Base-by-base conservation (phyloP, 2,329 filamentous ascomycete genomes). In the Fonsecaea monophora region DNA sequence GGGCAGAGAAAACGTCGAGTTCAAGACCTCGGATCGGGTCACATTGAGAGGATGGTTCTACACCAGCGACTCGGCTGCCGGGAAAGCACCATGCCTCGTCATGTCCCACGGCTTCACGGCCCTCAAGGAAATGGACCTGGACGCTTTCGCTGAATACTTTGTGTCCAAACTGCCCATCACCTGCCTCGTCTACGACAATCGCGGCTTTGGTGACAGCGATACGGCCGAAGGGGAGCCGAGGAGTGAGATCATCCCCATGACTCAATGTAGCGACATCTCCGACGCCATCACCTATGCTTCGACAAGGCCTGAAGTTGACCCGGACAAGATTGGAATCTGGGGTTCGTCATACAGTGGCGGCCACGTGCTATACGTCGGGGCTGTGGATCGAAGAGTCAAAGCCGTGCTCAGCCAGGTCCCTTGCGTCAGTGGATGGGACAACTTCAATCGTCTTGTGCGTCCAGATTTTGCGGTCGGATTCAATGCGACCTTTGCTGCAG, bases 321-420 rank as follows among this genome's bases (percentile, higher is more conserved):
- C 75, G 1, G 64, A 70, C 12, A 67, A 70, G 15, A 75, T 80
- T 38, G 73, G 54, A 3, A 71, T 80, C 71, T 82, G 78, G 78
- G 79, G 80, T 5, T 72, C 75, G 54, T 80, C 78, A 3, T 76
- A 78, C 67, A 75, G 73, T 64, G 79, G 78, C 32, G 79, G 79
- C n/a, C 76, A 81, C 72, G 78, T 78, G 6, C 68, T 82, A 1
- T 73, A 71, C 60, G 75, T 80, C 53, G 79, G 74, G 25, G 79
- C 80, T 15, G 72, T 75, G 2, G 80, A 82, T 65, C 73, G 73
- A 35, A 71, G 79, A 18, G 77, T 82, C 53, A 81, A 81, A 66
- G 78, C 74, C 15, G 78, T 81, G 1, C 67, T 82, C 13, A 73
- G 69, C 55, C 79, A 81, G 65, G 75, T 75, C n/a, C 76, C 77